Conservation (phyloP, 768 basidiomycete species). For the Leccinum disarticulatum region DNA sequence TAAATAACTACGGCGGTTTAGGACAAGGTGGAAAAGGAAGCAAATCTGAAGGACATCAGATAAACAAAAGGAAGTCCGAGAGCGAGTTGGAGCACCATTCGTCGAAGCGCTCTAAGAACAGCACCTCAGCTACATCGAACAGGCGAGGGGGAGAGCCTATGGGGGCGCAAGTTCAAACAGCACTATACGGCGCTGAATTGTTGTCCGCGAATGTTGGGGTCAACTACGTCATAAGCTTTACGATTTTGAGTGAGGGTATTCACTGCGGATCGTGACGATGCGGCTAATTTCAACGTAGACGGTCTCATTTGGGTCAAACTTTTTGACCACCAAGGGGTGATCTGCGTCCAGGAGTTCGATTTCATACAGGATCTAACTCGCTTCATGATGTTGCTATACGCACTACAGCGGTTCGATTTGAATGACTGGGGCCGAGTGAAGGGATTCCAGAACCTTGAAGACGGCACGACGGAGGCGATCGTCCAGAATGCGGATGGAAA, state of each 20-base stretch:
- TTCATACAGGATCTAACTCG: not conserved
- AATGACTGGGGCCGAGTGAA: not conserved
- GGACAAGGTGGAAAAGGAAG: not conserved
- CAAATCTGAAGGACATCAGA: not conserved
- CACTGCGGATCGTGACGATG: not conserved
- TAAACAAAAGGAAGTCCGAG: not conserved
- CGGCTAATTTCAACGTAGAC: not conserved
- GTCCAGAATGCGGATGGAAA: not conserved
- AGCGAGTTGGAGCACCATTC: not conserved
- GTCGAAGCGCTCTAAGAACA: not conserved
- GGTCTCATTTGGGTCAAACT: not conserved
- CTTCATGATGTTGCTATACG: not conserved
- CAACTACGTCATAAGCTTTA: not conserved
- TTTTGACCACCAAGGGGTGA: not conserved
- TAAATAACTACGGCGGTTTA: not conserved
- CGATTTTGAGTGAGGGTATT: not conserved
- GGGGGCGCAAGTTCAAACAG: not conserved
- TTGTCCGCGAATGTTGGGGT: not conserved
- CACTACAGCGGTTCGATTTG: not conserved
- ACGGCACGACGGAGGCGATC: not conserved
- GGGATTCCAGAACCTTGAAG: not conserved
- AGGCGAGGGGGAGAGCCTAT: not conserved
- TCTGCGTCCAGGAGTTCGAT: not conserved
- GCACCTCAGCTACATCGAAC: too few relatives aligned
- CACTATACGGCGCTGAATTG: not conserved